phyloP scores from a whole-genome alignment of 2,329 filamentous ascomycete species.

The Trichothecium sympodiale region DNA sequence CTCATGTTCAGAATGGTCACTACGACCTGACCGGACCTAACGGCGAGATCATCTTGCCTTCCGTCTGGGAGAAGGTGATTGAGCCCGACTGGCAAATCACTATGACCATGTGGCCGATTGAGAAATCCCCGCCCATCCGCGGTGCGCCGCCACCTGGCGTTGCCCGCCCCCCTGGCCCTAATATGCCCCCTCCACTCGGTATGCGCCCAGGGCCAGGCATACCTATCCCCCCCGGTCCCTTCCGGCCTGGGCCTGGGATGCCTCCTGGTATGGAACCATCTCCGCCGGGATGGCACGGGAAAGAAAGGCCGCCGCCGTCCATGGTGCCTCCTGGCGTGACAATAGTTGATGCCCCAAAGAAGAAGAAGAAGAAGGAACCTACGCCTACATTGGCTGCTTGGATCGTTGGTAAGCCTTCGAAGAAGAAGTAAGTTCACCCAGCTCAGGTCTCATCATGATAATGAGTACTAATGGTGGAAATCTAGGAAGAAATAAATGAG shows the following conservation, averaged over 20 bases:
- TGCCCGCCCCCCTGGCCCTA: neutral
- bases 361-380: constrained; percentile 5
- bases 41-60: constrained; percentile 70
- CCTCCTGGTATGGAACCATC: neutral
- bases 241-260: neutral
- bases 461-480: too few species aligned
- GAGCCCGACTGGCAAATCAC: constrained; percentile 54
- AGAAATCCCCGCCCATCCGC: constrained; percentile 22
- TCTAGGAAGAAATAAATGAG: too few species aligned
- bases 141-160: constrained; percentile 1
- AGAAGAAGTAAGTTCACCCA: constrained; percentile 6
- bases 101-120: constrained; percentile 50
- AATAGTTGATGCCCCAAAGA: constrained; percentile 5
- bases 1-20: constrained; percentile 65
- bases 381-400: neutral
- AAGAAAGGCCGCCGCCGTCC: neutral
- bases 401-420: constrained; percentile 1
- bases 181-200: too few species aligned
- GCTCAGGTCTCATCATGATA: too few species aligned
- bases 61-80: constrained; percentile 69
- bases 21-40: constrained; percentile 73
- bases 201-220: neutral
- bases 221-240: neutral
- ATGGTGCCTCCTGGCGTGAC: constrained; percentile 2
- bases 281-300: neutral